Base-by-base conservation (phyloP, 257 asterid genomes). In the Lantana camara region DNA sequence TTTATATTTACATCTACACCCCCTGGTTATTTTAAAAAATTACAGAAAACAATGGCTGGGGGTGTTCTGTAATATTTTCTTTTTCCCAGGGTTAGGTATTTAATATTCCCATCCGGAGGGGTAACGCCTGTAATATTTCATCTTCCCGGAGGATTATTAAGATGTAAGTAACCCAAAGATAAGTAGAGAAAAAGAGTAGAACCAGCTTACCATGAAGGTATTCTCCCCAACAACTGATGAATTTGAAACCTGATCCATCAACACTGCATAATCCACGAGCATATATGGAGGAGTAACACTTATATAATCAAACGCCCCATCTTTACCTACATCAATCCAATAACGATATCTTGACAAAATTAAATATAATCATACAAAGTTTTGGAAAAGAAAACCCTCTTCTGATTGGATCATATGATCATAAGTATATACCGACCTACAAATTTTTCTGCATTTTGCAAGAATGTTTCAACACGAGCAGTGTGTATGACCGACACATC, bases 271-370 rank as follows among this genome's bases (percentile, higher is more conserved):
- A 72, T 90, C 96, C 7, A 90, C 97, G 7, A 80, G 89, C 87
- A 75, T 79, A 71, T 94, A 94, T 53, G 99, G 99, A 54, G 99
- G 99, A 17, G 99, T 94, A 63, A 90, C 85, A 45, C 99, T 94
- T 70, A 94, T 64, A 59, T 90, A 94, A 75, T 90, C 96, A 73
- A 94, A 94, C 12, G 63, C 78, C 35, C 75, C 85, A 50, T 75
- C 79, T 71, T 84, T 83, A 64, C 89, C 99, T 85, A 64, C 64
- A 75, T 14, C 21, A 69, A 74, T 45, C 40, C 40, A 4, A 35
- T 35, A 44, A 46, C 49, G 53, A 58, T 27, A n/a, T 9, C 22
- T 55, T 10, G 7, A 45, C 9, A 53, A 70, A 34, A 45, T 16
- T 11, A 50, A 2, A 53, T 38, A 62, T 50, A 11, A 57, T 20